phyloP scores from a whole-genome alignment of 208 protist genomes.

The Leishmania amazonensis region DNA sequence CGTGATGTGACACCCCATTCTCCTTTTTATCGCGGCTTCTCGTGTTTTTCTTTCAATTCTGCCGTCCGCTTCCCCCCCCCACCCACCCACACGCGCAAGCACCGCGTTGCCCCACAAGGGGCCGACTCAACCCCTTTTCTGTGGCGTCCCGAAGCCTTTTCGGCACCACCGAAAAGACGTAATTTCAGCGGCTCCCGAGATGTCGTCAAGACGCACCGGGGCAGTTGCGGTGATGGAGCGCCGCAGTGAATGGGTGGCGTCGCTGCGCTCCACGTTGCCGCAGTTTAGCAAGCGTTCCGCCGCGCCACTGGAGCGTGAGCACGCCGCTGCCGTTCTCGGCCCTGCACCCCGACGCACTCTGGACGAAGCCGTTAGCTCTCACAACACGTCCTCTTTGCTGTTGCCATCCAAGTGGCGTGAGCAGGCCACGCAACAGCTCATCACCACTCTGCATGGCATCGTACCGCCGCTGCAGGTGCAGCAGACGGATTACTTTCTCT shows the following conservation, averaged over 20 bases:
- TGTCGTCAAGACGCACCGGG: conserved; percentile 3
- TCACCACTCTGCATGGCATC: conserved; percentile 43
- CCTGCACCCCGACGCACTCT: conserved; percentile 11
- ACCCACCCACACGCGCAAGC: neutral
- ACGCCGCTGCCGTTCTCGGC: conserved; percentile 10
- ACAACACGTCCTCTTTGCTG: conserved; percentile 11
- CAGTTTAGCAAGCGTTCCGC: conserved; percentile 14
- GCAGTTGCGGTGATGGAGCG: conserved; percentile 15
- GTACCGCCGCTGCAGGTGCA: conserved; percentile 32
- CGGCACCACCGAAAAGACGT: neutral
- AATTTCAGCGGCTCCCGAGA: neutral
- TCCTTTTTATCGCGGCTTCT: neutral
- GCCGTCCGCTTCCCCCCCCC: neutral
- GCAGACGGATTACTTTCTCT: conserved; percentile 65
- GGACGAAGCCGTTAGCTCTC: conserved; percentile 5
- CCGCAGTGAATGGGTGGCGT: conserved; percentile 24
- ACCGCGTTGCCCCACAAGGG: neutral
- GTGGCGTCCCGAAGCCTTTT: neutral
- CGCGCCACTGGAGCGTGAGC: conserved; percentile 5
- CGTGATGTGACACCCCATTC: neutral
- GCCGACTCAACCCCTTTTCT: neutral
- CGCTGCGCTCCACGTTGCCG: conserved; percentile 13
- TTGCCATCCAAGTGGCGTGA: conserved; percentile 34
- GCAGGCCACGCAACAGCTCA: conserved; percentile 27
- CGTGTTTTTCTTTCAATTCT: neutral